A percentile compares a stretch with the other conserved stretches of the same genome.
Conservation (phyloP, 1,139 yeast genomes). For the Debaryomyces nepalensis region DNA sequence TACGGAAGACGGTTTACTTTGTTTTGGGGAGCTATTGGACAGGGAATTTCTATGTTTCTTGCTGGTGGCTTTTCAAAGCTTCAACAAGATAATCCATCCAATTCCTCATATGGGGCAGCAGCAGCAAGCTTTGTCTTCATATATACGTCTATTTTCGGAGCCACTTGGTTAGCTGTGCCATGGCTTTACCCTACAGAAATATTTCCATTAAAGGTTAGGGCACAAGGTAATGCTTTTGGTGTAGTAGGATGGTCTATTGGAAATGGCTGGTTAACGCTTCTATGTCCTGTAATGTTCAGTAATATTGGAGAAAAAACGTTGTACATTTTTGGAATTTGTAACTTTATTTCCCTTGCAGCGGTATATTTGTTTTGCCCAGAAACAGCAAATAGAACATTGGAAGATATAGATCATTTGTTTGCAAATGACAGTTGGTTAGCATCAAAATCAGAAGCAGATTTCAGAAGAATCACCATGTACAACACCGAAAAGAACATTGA, state of each 20-base stretch:
- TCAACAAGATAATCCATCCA: constrained; percentile 30
- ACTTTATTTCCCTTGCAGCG: constrained; percentile 21
- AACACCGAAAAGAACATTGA: neutral
- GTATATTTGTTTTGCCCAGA: constrained; percentile 53
- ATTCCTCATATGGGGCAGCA: constrained; percentile 46
- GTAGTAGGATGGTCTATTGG: constrained; percentile 52
- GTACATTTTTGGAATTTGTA: constrained; percentile 42
- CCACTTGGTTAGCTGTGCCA: constrained; percentile 39
- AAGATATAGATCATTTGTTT: constrained; percentile 53
- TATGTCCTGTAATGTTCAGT: constrained; percentile 51
- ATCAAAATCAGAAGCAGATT: constrained; percentile 15
- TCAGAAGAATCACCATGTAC: constrained; percentile 5
- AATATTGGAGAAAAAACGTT: constrained; percentile 45
- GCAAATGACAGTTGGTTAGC: constrained; percentile 17
- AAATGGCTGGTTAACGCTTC: constrained; percentile 53
- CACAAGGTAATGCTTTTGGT: constrained; percentile 52
- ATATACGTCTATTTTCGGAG: constrained; percentile 34
- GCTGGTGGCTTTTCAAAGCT: constrained; percentile 42
- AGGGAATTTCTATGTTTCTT: constrained; percentile 41
- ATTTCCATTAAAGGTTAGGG: constrained; percentile 56
- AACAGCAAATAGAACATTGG: constrained; percentile 65
- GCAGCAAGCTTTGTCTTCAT: constrained; percentile 52
- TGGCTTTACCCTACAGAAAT: constrained; percentile 60
- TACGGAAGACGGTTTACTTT: constrained; percentile 62
- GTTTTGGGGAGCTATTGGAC: constrained; percentile 49